Percentiles rank a stretch among this genome's conserved stretches.
These are phyloP conservation scores for Silene latifolia DNA, from an alignment of 148 eudicot genomes.

Conservation along the genomic window DNA sequence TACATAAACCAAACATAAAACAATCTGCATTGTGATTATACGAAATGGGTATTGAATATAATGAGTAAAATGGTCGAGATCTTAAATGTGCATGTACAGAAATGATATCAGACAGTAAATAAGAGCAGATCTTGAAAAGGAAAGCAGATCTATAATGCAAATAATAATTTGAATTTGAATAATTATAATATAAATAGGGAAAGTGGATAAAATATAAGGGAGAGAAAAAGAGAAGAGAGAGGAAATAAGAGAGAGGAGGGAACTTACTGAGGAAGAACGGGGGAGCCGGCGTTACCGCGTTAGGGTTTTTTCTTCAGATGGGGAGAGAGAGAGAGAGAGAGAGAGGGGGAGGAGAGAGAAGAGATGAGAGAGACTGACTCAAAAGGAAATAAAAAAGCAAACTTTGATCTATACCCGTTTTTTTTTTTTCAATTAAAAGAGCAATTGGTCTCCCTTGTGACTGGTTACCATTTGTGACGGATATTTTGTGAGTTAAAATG, in stretches of 20 bases:
- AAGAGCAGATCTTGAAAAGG: constrained; percentile 31
- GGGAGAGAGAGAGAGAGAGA: constrained; percentile 29
- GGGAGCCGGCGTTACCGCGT: constrained; percentile 34
- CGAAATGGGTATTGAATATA: constrained; percentile 8
- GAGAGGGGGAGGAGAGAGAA: not conserved
- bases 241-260: constrained; percentile 6
- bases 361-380: constrained; percentile 26
- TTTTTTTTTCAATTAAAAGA: not conserved
- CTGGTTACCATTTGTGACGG: no score
- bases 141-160: constrained; percentile 19
- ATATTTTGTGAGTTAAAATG: no score
- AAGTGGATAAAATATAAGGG: not conserved
- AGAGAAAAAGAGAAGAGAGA: not conserved
- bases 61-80: constrained; percentile 15
- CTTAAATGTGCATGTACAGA: constrained; percentile 15
- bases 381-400: constrained; percentile 27
- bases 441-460: no score
- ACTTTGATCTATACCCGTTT: constrained; percentile 10
- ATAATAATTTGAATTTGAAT: not conserved
- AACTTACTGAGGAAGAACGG: constrained; percentile 40
- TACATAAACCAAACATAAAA: not conserved
- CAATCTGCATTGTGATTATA: constrained; percentile 18
- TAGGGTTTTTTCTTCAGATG: constrained; percentile 35
- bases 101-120: not conserved
- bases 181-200: not conserved